phyloP scores from a whole-genome alignment of 2,329 filamentous ascomycete species.

The Hortaea werneckii region DNA sequence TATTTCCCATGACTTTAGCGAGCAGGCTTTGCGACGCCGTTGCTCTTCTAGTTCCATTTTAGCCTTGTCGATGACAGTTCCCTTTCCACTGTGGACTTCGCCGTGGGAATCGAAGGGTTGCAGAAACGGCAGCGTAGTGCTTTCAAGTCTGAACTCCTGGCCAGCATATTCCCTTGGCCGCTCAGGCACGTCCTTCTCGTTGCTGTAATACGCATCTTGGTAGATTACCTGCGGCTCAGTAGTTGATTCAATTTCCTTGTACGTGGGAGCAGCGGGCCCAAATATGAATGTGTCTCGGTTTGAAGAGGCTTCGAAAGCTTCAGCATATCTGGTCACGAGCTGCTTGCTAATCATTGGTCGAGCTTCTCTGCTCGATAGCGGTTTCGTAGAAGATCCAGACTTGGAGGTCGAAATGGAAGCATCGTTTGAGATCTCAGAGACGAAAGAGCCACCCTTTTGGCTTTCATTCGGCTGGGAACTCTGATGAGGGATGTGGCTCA shows the following conservation, averaged over 20 bases:
- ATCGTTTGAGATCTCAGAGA: conserved; percentile 1
- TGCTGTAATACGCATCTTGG: conserved; percentile 75
- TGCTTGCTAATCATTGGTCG: neutral
- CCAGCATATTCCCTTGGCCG: conserved; percentile 75
- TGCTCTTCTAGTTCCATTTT: conserved; percentile 44
- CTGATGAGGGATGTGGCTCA: conserved; percentile 1
- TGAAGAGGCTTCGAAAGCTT: conserved; percentile 12
- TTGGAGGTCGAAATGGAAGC: neutral
- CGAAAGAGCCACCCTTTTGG: conserved; percentile 4
- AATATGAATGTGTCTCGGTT: conserved; percentile 25
- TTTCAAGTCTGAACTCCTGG: conserved; percentile 68
- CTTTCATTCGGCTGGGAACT: neutral
- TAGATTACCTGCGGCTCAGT: conserved; percentile 64
- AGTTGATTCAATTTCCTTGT: conserved; percentile 42
- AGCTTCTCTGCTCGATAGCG: neutral
- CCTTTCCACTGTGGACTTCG: conserved; percentile 48
- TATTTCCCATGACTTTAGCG: conserved; percentile 66
- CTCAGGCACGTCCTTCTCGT: conserved; percentile 72
- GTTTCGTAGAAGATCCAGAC: neutral
- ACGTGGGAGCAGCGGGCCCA: conserved; percentile 31
- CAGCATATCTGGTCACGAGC: conserved; percentile 12
- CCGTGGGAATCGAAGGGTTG: conserved; percentile 50
- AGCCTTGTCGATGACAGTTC: conserved; percentile 44
- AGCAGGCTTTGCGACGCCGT: conserved; percentile 47
- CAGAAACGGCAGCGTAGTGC: conserved; percentile 67